These are phyloP conservation scores for Blastobotrys illinoisensis DNA, from an alignment of 1,139 yeast genomes.

Conservation along the genomic window DNA sequence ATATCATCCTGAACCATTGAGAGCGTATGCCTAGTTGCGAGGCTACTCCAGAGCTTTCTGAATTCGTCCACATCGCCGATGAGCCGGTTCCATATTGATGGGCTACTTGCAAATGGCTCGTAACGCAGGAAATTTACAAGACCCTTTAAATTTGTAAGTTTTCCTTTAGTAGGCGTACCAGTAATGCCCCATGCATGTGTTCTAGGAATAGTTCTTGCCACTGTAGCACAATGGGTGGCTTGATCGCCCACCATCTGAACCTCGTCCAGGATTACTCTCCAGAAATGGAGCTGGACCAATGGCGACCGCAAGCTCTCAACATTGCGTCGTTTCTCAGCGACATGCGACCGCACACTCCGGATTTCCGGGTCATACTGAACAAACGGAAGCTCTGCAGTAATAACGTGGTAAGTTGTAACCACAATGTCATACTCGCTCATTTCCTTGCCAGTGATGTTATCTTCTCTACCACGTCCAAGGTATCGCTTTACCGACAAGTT, in stretches of 20 bases:
- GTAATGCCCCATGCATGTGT: constrained; percentile 95
- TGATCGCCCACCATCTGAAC: constrained; percentile 87
- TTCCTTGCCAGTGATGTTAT: constrained; percentile 39
- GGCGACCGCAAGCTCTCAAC: constrained; percentile 46
- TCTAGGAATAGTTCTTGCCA: constrained; percentile 74
- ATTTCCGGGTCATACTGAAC: constrained; percentile 58
- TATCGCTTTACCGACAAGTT: constrained; percentile 56
- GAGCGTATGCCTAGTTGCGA: constrained; percentile 77
- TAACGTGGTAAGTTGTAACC: constrained; percentile 65
- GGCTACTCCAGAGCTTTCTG: constrained; percentile 39
- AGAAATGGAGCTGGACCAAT: constrained; percentile 73
- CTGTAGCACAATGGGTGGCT: constrained; percentile 68
- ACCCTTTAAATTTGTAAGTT: constrained; percentile 63
- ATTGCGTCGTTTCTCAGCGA: constrained; percentile 20
- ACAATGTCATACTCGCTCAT: constrained; percentile 66
- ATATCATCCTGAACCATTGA: constrained; percentile 76
- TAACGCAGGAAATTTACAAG: constrained; percentile 60
- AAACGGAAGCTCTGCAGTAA: constrained; percentile 72
- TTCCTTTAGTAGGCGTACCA: constrained; percentile 80
- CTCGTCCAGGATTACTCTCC: constrained; percentile 88
- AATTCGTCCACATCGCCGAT: constrained; percentile 39
- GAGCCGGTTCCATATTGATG: constrained; percentile 29
- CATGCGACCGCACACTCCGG: constrained; percentile 12
- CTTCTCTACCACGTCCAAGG: constrained; percentile 43
- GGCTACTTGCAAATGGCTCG: constrained; percentile 50